Conservation (phyloP, 768 basidiomycete species). For the Roridomyces roridus region DNA sequence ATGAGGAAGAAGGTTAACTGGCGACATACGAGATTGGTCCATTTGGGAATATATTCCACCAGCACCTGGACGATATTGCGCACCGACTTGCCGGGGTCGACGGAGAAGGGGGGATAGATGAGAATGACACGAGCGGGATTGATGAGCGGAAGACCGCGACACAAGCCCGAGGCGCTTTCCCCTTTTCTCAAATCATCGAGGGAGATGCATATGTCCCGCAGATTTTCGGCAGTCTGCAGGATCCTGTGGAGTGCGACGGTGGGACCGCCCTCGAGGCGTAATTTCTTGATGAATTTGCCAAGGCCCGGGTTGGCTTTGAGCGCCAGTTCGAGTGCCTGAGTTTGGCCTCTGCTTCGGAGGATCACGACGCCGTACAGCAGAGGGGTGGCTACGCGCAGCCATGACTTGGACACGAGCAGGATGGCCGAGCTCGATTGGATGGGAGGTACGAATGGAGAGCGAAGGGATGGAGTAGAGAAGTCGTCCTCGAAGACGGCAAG, state of each 20-base stretch:
- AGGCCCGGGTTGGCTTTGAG: conserved; percentile 5
- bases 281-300: conserved; percentile 8
- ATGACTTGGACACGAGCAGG: conserved; percentile 10
- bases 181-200: not conserved
- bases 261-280: conserved; percentile 21
- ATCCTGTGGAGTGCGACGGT: conserved; percentile 10
- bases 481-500: not conserved
- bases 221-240: not conserved
- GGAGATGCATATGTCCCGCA: not conserved
- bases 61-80: not conserved
- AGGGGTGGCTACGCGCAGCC: conserved; percentile 17
- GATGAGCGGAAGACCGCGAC: conserved; percentile 4
- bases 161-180: conserved; percentile 3
- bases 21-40: conserved; percentile 1
- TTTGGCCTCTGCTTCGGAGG: conserved; percentile 13
- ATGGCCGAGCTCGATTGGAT: conserved; percentile 9
- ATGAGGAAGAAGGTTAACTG: not conserved
- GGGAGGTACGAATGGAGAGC: not conserved
- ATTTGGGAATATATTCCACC: not conserved
- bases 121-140: not conserved
- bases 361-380: conserved; percentile 12
- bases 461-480: not conserved
- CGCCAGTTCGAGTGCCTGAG: not conserved
- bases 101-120: not conserved
- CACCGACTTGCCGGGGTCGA: not conserved